Percentiles rank a stretch among this genome's conserved stretches.
These are phyloP conservation scores for Pseudozyma pruni DNA, from an alignment of 1,284 basidiomycete genomes.

Conservation along the genomic window DNA sequence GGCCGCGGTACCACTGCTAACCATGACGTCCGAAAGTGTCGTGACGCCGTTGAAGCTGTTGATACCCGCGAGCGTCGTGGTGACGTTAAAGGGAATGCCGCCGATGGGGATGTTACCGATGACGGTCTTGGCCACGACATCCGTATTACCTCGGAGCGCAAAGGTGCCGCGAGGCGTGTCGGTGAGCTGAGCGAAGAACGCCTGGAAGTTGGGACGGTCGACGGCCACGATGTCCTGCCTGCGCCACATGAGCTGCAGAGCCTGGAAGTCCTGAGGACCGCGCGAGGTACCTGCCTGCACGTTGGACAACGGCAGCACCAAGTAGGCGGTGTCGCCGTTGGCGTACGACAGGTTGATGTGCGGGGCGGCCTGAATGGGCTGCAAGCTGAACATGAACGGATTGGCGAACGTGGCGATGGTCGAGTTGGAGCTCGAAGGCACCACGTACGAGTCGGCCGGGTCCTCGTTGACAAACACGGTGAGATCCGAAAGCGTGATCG, in stretches of 20 bases:
- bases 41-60: constrained; percentile 48
- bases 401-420: constrained; percentile 78
- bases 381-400: constrained; percentile 80
- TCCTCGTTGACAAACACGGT: constrained; percentile 71
- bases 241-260: constrained; percentile 72
- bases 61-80: constrained; percentile 73
- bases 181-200: constrained; percentile 75
- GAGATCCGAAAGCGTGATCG: constrained; percentile 76
- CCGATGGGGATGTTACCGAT: constrained; percentile 78
- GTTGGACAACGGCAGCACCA: constrained; percentile 72
- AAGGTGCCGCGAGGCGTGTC: constrained; percentile 72
- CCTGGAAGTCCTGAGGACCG: constrained; percentile 72
- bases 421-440: constrained; percentile 67
- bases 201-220: constrained; percentile 73
- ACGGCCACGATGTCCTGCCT: constrained; percentile 74
- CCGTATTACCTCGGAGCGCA: constrained; percentile 73
- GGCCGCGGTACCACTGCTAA: constrained; percentile 48
- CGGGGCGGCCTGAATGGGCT: constrained; percentile 74
- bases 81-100: constrained; percentile 76
- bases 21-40: constrained; percentile 70
- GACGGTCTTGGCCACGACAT: constrained; percentile 75
- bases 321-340: constrained; percentile 74
- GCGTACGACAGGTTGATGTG: constrained; percentile 72
- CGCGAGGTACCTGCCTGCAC: constrained; percentile 76
- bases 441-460: constrained; percentile 48